Percentiles rank a stretch among this genome's conserved stretches.
These are phyloP conservation scores for Geotrichum australiense DNA, from an alignment of 1,139 yeast genomes.

Conservation along the genomic window DNA sequence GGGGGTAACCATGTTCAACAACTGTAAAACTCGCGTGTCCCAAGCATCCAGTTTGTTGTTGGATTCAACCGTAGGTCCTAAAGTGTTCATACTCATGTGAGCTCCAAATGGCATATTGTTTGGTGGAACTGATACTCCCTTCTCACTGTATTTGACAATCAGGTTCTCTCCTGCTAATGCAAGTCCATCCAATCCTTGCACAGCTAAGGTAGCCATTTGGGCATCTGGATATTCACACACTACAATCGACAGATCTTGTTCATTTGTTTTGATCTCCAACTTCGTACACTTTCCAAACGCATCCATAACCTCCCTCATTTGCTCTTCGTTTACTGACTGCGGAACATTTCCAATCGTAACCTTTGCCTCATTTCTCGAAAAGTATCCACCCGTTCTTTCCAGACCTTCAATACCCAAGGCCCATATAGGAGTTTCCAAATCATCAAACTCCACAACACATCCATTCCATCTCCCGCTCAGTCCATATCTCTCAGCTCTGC, in stretches of 20 bases:
- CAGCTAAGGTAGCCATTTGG: constrained; percentile 28
- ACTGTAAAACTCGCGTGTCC: constrained; percentile 48
- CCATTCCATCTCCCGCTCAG: background rate
- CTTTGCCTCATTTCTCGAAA: constrained; percentile 29
- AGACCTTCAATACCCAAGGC: background rate
- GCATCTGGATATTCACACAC: constrained; percentile 37
- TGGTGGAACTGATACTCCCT: constrained; percentile 29
- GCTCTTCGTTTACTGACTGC: constrained; percentile 34
- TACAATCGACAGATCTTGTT: constrained; percentile 36
- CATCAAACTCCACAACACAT: background rate
- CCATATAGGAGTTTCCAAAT: background rate
- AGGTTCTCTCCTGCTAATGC: constrained; percentile 32
- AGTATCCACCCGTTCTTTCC: constrained; percentile 16
- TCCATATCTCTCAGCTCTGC: background rate
- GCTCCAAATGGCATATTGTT: constrained; percentile 24
- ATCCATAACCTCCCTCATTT: constrained; percentile 34
- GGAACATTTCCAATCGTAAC: constrained; percentile 38
- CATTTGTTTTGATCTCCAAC: constrained; percentile 32
- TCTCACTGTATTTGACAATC: constrained; percentile 33
- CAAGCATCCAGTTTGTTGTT: constrained; percentile 12
- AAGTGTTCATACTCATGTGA: constrained; percentile 24
- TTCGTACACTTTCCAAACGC: constrained; percentile 38
- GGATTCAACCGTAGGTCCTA: constrained; percentile 17
- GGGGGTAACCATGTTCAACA: constrained; percentile 59
- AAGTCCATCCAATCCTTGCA: constrained; percentile 31